Evolutionary conservation across 805 yeast genomes (phyloP), one percentile per base, ranked within the genome.

Genomic region (Wickerhamiella sergipiensis): DNA sequence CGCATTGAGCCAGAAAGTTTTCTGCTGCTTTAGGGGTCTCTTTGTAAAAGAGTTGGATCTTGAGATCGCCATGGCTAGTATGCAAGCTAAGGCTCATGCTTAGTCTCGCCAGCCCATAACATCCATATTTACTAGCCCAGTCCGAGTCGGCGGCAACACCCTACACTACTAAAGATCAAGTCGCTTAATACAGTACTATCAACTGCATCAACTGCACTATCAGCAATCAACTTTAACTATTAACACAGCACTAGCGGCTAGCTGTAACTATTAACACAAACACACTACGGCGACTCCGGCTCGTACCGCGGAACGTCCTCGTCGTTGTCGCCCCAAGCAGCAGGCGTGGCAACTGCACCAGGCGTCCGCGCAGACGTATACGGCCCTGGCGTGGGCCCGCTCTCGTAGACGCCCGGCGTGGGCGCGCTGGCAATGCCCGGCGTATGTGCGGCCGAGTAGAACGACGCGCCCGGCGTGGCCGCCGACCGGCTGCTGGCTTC

Each of bases 1-100:
- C 76, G 54, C 75, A 71, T 49, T 65, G 74, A 1, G 73, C 76
- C 15, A 73, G 59, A 52, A 73, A 73, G 57, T 72, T 71, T 65
- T 68, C 49, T 45, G 43, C 18, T 2, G 73, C 58, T 46, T 58
- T 61, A 2, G 75, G 76, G 17, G 65, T 64, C 29, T 64, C 60
- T 43, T 69, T 69, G 50, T 72, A 69, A 51, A 60, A 68, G 3
- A 71, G 50, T 49, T 69, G 73, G 12, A 71, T 52, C 52, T 72
- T 71, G 24, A 71, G 50, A 43, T 66, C 69, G 3, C 74, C 74
- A 6, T 58, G 38, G 44, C 65, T 66, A 0, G 74, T 71, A 48
- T 69, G 70, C 2, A 71, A 61, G 23, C 40, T 48, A 12, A 48
- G 39, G 43, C 50, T 48, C 50, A 48, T 48, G 21, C 40, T 36